Percentiles rank a stretch among this genome's conserved stretches.
These are phyloP conservation scores for Phalaenopsis aphrodite DNA, from an alignment of 106 monocot species.

Conservation along the genomic window DNA sequence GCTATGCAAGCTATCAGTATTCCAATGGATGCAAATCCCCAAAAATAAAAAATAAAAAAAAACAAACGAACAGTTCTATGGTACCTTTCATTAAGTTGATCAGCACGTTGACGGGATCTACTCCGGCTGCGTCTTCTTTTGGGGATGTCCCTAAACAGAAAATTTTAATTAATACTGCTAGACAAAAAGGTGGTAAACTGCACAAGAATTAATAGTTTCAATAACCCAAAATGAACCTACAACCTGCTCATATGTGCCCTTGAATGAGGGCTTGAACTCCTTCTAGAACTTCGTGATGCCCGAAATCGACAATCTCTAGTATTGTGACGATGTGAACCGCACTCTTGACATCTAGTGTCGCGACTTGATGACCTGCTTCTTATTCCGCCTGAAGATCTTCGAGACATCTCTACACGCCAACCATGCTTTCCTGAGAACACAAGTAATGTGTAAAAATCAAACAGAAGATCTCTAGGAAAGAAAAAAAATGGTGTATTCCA, in stretches of 20 bases:
- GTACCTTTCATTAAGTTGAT: conserved; percentile 5
- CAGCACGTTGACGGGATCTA: conserved; percentile 1
- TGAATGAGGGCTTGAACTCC: not conserved
- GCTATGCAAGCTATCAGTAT: not conserved
- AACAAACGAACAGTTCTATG: not conserved
- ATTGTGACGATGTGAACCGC: not conserved
- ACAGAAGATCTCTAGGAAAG: not conserved
- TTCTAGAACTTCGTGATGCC: conserved; percentile 4
- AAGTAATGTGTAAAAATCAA: not conserved
- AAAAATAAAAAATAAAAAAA: not conserved
- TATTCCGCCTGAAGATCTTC: not conserved
- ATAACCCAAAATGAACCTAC: not conserved
- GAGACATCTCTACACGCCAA: conserved; percentile 7
- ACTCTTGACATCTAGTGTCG: conserved; percentile 2
- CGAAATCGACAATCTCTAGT: not conserved
- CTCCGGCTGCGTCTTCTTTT: not conserved
- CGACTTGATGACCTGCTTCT: not conserved
- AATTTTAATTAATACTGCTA: not conserved
- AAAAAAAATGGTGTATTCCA: not conserved
- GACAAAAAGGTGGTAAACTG: not conserved
- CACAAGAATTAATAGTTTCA: not conserved
- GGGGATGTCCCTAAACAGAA: not conserved
- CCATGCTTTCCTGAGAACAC: conserved; percentile 6
- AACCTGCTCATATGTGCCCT: conserved; percentile 3
- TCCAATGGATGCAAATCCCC: not conserved